Conservation (phyloP, 2,329 filamentous ascomycete genomes). For the Colletotrichum somersetense region DNA sequence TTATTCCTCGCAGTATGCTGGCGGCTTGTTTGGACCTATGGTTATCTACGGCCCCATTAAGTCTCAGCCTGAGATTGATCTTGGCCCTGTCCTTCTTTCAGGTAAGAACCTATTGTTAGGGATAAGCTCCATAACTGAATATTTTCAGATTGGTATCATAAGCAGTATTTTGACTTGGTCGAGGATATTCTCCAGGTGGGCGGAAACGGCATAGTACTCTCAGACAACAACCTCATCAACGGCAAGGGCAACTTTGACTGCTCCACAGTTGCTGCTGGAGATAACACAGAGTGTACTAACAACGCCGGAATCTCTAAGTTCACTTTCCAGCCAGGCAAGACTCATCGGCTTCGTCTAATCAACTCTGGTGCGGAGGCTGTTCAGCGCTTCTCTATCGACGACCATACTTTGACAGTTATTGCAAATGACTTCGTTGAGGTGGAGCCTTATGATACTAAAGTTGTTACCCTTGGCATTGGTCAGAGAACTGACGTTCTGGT, state of each 20-base stretch:
- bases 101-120: background rate
- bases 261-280: background rate
- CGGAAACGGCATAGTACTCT: background rate
- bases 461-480: slow-evolving; percentile 70
- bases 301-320: background rate
- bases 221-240: background rate
- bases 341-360: background rate
- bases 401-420: slow-evolving; percentile 73
- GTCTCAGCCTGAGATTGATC: background rate
- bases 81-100: background rate
- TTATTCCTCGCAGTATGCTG: background rate
- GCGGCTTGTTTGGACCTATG: background rate
- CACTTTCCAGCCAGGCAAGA: background rate
- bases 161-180: background rate
- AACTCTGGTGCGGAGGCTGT: slow-evolving; percentile 43
- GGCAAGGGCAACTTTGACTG: background rate
- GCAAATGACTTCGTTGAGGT: slow-evolving; percentile 74
- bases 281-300: background rate
- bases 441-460: slow-evolving; percentile 71
- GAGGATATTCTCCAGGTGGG: background rate
- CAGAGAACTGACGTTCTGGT: slow-evolving; percentile 64
- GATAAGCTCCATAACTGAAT: no score
- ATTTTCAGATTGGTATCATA: background rate
- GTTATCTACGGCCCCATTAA: background rate
- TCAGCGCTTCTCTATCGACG: slow-evolving; percentile 69